Conservation (phyloP, 768 basidiomycete genomes). For the Leccinum incarnatum region DNA sequence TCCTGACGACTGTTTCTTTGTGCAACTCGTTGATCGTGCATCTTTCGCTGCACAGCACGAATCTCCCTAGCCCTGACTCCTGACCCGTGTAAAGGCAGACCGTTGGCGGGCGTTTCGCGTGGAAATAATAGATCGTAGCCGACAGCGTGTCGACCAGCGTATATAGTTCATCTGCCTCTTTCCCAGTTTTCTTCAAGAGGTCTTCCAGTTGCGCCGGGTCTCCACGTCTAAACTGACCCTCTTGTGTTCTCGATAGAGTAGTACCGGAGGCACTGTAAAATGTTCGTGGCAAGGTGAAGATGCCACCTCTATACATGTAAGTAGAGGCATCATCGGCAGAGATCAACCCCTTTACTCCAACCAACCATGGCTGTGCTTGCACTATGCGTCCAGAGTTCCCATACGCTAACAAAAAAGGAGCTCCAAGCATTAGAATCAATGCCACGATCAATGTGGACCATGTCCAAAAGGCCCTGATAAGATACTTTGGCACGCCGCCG, state of each 20-base stretch:
- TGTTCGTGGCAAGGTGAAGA: constrained; percentile 5
- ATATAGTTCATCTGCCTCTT: constrained; percentile 14
- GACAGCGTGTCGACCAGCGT: constrained; percentile 25
- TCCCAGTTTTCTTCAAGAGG: neutral
- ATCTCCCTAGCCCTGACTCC: constrained; percentile 22
- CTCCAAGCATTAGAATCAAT: constrained; percentile 8
- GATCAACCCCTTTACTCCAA: constrained; percentile 25
- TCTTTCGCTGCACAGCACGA: constrained; percentile 20
- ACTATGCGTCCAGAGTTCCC: constrained; percentile 17
- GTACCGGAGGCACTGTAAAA: constrained; percentile 23
- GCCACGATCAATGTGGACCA: neutral
- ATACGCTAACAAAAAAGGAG: constrained; percentile 14
- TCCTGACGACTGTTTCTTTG: constrained; percentile 26
- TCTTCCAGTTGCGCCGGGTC: constrained; percentile 8
- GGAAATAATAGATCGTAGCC: constrained; percentile 25
- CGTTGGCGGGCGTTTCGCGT: constrained; percentile 19
- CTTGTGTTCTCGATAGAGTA: constrained; percentile 4
- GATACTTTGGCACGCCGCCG: no score
- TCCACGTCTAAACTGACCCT: constrained; percentile 16
- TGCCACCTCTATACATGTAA: constrained; percentile 12
- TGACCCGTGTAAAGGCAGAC: constrained; percentile 22
- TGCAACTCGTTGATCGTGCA: constrained; percentile 21
- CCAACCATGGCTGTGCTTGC: constrained; percentile 19
- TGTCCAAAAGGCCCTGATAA: neutral
- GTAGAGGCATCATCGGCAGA: constrained; percentile 21